Evolutionary conservation across 305 asterid genomes (phyloP).

Genomic region (Andrographis paniculata): DNA sequence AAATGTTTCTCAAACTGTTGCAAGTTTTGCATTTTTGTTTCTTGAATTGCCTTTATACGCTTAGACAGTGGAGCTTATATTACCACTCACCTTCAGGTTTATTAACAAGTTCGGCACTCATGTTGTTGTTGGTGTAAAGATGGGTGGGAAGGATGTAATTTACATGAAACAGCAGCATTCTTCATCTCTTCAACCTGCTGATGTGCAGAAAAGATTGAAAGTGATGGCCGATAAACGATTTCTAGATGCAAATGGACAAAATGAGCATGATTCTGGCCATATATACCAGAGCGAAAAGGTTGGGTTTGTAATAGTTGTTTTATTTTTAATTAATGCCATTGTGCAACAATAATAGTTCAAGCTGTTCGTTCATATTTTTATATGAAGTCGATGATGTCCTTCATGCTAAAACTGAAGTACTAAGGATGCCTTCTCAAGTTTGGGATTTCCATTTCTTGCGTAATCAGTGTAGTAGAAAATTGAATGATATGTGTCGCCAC

Average conservation of each 20-base stretch:
- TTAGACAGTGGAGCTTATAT: background rate
- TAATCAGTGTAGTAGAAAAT: no score
- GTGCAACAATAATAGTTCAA: background rate
- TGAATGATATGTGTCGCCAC: no score
- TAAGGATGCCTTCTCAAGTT: no score
- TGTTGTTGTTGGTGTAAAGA: background rate
- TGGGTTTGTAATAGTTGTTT: background rate
- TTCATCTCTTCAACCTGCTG: background rate
- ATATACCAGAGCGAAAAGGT: background rate
- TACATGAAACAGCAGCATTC: constrained; percentile 1
- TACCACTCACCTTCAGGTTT: background rate
- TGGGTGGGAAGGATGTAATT: constrained; percentile 1
- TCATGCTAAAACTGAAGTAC: no score
- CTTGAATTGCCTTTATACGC: no score
- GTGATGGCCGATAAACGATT: background rate
- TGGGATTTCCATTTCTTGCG: no score
- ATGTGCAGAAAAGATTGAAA: background rate
- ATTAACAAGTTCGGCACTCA: constrained; percentile 1
- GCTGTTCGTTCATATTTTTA: background rate
- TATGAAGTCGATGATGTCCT: no score
- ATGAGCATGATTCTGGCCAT: background rate
- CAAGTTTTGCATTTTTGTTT: no score
- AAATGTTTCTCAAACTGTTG: no score
- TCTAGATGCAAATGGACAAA: background rate
- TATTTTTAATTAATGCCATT: background rate